These are phyloP conservation scores for Marsdenia floribunda DNA, from an alignment of 257 asterid species.

Conservation along the genomic window DNA sequence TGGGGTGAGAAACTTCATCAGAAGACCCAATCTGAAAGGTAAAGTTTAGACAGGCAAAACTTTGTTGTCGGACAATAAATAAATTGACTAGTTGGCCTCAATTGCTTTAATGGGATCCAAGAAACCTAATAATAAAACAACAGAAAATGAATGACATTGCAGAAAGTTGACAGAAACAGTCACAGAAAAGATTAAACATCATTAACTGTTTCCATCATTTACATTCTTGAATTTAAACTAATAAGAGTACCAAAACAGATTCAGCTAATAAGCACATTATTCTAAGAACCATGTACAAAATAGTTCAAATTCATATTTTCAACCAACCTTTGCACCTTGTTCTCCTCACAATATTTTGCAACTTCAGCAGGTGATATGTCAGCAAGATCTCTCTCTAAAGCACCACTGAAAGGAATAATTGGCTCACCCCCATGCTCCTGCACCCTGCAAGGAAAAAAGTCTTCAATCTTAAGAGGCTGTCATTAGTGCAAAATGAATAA, in stretches of 20 bases:
- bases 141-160: neutral
- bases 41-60: neutral
- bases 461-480: neutral
- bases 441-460: conserved; percentile 51
- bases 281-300: neutral
- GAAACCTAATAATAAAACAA: neutral
- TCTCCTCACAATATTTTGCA: conserved; percentile 91
- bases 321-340: conserved; percentile 85
- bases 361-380: conserved; percentile 85
- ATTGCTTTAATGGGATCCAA: neutral
- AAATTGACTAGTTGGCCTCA: neutral
- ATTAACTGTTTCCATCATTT: neutral
- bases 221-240: neutral
- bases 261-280: neutral
- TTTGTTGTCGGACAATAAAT: neutral
- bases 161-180: neutral
- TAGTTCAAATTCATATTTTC: neutral
- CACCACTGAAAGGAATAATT: conserved; percentile 90
- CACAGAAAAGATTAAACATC: neutral
- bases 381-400: conserved; percentile 80
- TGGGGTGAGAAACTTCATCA: too few species aligned
- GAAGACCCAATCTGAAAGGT: neutral
- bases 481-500: neutral
- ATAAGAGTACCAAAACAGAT: neutral
- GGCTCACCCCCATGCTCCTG: conserved; percentile 98